Percentiles rank a stretch among this genome's conserved stretches.
Evolutionary conservation across 2,329 filamentous ascomycete genomes (phyloP).

Genomic region (Xylaria sp.): DNA sequence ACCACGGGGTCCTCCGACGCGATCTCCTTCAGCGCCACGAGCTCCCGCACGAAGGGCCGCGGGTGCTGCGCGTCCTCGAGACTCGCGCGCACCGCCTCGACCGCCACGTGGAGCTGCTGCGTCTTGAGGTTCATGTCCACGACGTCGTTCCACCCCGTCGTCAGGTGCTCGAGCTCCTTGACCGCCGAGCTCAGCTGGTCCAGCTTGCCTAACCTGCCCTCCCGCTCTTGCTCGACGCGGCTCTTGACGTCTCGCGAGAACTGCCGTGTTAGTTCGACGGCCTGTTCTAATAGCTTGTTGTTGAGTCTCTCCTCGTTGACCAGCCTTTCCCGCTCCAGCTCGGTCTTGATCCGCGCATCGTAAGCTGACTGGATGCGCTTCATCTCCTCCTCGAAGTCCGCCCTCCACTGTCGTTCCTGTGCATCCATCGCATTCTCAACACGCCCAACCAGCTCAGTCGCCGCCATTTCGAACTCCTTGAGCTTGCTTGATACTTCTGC

Average conservation of each 20-base stretch:
- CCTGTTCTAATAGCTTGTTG: constrained; percentile 89
- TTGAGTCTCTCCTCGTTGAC: constrained; percentile 80
- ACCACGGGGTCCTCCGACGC: constrained; percentile 83
- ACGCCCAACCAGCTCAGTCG: constrained; percentile 83
- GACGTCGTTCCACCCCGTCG: constrained; percentile 85
- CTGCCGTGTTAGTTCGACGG: constrained; percentile 81
- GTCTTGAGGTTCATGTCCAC: constrained; percentile 90
- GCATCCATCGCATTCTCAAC: constrained; percentile 80
- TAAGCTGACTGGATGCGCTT: constrained; percentile 77
- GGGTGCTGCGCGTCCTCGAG: constrained; percentile 76
- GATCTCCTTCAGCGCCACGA: constrained; percentile 93
- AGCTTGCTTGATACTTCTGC: constrained; percentile 72
- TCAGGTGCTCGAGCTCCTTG: constrained; percentile 82
- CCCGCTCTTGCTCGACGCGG: constrained; percentile 85
- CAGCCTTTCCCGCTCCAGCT: constrained; percentile 78
- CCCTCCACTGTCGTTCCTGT: constrained; percentile 81
- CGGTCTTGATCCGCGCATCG: constrained; percentile 75
- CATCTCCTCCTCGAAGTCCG: constrained; percentile 86
- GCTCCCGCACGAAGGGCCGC: constrained; percentile 85
- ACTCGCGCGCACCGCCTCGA: constrained; percentile 86
- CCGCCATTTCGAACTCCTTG: constrained; percentile 82
- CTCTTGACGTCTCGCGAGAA: constrained; percentile 78
- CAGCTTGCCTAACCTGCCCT: constrained; percentile 83
- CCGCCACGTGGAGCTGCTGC: constrained; percentile 93
- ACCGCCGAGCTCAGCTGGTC: constrained; percentile 78